phyloP scores from a whole-genome alignment of 1,284 basidiomycete genomes.

The Moniliophthora roreri region DNA sequence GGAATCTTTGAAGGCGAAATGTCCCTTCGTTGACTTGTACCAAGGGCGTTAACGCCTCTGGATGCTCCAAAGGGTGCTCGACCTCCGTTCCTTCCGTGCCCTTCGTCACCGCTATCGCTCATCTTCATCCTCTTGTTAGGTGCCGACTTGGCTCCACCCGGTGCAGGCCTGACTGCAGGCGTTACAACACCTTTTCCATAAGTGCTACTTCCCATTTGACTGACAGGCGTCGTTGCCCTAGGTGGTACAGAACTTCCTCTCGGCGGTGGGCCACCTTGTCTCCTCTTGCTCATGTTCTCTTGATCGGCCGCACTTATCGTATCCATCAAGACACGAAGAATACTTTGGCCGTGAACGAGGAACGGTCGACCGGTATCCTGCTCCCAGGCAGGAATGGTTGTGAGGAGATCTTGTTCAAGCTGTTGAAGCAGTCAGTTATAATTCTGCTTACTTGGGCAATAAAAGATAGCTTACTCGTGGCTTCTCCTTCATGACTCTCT shows the following conservation, averaged over 20 bases:
- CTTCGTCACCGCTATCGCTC: conserved; percentile 20
- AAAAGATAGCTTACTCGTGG: conserved; percentile 71
- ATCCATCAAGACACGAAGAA: conserved; percentile 79
- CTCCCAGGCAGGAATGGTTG: conserved; percentile 87
- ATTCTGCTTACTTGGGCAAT: conserved; percentile 1
- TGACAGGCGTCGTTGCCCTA: conserved; percentile 59
- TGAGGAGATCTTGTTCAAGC: conserved; percentile 88
- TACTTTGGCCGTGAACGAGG: conserved; percentile 83
- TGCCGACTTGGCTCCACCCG: conserved; percentile 41
- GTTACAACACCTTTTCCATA: conserved; percentile 47
- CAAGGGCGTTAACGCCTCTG: conserved; percentile 7
- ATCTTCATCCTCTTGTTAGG: conserved; percentile 62
- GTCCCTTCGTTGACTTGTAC: conserved; percentile 21
- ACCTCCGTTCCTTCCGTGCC: conserved; percentile 18
- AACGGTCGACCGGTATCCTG: conserved; percentile 75
- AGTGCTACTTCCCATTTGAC: conserved; percentile 33
- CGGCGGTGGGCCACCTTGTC: conserved; percentile 6
- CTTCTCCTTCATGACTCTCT: conserved; percentile 92
- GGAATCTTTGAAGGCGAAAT: conserved; percentile 49
- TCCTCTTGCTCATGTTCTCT: conserved; percentile 66
- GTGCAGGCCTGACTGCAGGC: conserved; percentile 56
- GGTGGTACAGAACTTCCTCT: conserved; percentile 54
- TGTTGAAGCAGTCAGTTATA: conserved; percentile 32
- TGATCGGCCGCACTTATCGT: conserved; percentile 68
- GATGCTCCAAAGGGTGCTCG: conserved; percentile 32